Evolutionary conservation across 106 monocot species (phyloP), one percentile per base, ranked within the genome.

Genomic region (Dioscorea dumetorum): DNA sequence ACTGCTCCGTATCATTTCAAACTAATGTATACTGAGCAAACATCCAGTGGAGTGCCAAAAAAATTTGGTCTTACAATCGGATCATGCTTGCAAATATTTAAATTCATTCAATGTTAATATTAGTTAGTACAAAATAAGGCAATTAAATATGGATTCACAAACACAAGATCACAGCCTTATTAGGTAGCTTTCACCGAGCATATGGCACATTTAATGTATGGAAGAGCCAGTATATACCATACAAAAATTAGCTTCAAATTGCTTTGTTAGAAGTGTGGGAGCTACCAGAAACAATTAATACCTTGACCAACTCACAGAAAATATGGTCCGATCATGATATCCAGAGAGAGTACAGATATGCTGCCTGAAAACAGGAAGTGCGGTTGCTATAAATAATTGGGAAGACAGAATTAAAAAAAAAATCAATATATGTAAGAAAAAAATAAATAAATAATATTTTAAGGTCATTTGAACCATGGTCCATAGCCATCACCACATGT

Each of bases 301-400:
- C 90, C 90, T 90, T 78, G 90, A 90, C 83, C 90, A 90, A 68
- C 83, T 67, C 74, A 83, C 86, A 56, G 90, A 86, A 81, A 90
- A 90, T 51, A 90, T 69, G 16, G 90, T 76, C 24, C 90, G 80
- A 58, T 70, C 76, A 81, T 90, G 90, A 76, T 83, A 83, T 74
- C 90, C 90, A 56, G 86, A 78, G 4, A 90, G 72, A 71, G 90
- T 83, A 58, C 78, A 80, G 33, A 86, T 69, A 35, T 83, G 86
- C 51, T 61, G 64, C 90, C 90, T 90, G 83, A 79, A 83, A 82
- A 54, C 48, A 7, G 51, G 62, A 11, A 22, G 58, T 54, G 15
- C 18, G 54, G 41, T 10, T 41, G 10, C 6, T 6, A 41, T 41
- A 3, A 28, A 28, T 28, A 28, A 28, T 28, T 1, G 1, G 28